These are phyloP conservation scores for Salvia splendens DNA, from an alignment of 257 asterid species.

Conservation along the genomic window DNA sequence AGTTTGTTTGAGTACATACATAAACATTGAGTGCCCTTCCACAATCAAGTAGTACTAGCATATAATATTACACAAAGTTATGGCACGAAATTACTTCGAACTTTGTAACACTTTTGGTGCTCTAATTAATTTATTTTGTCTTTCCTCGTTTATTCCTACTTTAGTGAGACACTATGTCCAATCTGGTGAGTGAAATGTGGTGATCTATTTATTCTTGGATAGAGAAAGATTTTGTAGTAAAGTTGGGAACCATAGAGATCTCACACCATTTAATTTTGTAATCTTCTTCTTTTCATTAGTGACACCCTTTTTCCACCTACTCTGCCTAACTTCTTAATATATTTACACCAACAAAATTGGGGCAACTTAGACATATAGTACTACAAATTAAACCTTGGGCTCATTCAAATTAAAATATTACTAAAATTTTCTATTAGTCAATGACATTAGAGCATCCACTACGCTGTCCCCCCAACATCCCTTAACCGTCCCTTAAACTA, in stretches of 20 bases:
- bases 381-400: neutral
- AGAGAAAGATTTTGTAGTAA: conserved; percentile 28
- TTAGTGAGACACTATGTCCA: conserved; percentile 26
- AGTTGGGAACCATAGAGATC: conserved; percentile 24
- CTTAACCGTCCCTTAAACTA: too few species aligned
- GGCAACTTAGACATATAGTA: neutral
- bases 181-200: conserved; percentile 19
- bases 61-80: neutral
- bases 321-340: neutral
- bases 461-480: too few species aligned
- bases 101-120: neutral
- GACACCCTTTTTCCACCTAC: conserved; percentile 3
- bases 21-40: conserved; percentile 16
- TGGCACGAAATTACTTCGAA: neutral
- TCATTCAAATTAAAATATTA: neutral
- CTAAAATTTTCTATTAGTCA: neutral
- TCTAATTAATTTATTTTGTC: neutral
- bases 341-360: conserved; percentile 5
- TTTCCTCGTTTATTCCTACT: neutral
- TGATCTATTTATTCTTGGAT: conserved; percentile 25
- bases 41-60: neutral
- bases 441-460: too few species aligned
- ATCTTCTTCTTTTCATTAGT: neutral
- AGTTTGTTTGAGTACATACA: conserved; percentile 25
- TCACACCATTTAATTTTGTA: conserved; percentile 3